Evolutionary conservation across 768 basidiomycete species (phyloP).

Genomic region (Leccinellum rugosiceps): DNA sequence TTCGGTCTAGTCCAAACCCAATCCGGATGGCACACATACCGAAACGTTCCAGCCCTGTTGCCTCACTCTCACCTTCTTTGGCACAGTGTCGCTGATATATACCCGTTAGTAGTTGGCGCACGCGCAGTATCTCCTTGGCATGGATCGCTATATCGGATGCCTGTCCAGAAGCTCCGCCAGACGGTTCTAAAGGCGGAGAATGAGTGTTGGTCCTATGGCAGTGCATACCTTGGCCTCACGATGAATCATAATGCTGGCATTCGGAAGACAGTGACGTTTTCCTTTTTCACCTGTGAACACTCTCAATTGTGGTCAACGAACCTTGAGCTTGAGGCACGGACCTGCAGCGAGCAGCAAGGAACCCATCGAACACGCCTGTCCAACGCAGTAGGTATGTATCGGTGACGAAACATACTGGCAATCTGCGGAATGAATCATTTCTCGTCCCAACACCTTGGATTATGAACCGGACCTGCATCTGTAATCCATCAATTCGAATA

Average conservation of each 20-base stretch:
- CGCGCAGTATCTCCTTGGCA: conserved; percentile 91
- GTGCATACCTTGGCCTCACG: conserved; percentile 48
- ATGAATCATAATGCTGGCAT: conserved; percentile 98
- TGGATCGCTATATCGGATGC: conserved; percentile 98
- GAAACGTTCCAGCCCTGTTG: conserved; percentile 70
- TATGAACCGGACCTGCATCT: conserved; percentile 65
- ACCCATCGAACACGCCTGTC: conserved; percentile 96
- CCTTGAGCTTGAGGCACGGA: conserved; percentile 17
- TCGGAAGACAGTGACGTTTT: conserved; percentile 87
- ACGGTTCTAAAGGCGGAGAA: conserved; percentile 65
- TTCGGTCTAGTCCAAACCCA: conserved; percentile 21
- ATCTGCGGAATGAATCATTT: conserved; percentile 26
- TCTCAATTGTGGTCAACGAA: conserved; percentile 15
- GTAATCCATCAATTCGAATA: conserved; percentile 20
- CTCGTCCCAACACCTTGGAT: conserved; percentile 1
- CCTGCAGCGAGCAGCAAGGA: conserved; percentile 88
- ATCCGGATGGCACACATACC: conserved; percentile 45
- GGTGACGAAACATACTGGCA: conserved; percentile 85
- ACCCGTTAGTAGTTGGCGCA: conserved; percentile 75
- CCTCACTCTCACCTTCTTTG: conserved; percentile 58
- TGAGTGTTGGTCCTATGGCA: conserved; percentile 4
- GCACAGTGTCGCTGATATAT: conserved; percentile 90
- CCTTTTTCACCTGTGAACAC: conserved; percentile 64
- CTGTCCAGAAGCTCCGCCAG: conserved; percentile 93
- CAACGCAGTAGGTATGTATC: conserved; percentile 95